Percentiles rank a stretch among this genome's conserved stretches.
phyloP scores from a whole-genome alignment of 441 rosid genomes.

The Omphalea diandra region DNA sequence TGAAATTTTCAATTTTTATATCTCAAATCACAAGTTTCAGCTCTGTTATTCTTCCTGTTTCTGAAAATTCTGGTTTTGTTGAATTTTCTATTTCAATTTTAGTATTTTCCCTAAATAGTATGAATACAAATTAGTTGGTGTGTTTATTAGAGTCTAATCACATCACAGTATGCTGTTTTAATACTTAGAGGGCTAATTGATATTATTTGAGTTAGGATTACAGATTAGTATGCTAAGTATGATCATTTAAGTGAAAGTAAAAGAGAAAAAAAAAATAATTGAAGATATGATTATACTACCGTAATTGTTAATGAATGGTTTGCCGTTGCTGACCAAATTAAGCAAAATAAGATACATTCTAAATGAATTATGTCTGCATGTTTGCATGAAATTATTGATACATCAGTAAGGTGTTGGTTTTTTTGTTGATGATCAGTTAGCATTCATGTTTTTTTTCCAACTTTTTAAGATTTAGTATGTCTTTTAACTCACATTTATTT shows the following conservation, averaged over 20 bases:
- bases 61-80: neutral
- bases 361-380: neutral
- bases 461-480: neutral
- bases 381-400: neutral
- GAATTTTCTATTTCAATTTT: neutral
- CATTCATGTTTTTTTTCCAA: neutral
- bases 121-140: neutral
- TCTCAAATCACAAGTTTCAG: neutral
- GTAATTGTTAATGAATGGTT: neutral
- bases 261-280: neutral
- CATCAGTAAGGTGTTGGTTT: neutral
- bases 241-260: neutral
- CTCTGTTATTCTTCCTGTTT: neutral
- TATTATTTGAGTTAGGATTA: neutral
- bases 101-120: neutral
- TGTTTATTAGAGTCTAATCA: neutral
- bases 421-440: neutral
- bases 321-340: neutral
- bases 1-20: neutral
- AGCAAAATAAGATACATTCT: neutral
- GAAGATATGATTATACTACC: neutral
- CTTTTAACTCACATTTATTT: neutral
- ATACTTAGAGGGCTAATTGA: neutral
- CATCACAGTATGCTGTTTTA: neutral
- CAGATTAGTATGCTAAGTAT: neutral